Evolutionary conservation across 2,329 filamentous ascomycete genomes (phyloP).

Genomic region (Pseudofabraea citricarpa): DNA sequence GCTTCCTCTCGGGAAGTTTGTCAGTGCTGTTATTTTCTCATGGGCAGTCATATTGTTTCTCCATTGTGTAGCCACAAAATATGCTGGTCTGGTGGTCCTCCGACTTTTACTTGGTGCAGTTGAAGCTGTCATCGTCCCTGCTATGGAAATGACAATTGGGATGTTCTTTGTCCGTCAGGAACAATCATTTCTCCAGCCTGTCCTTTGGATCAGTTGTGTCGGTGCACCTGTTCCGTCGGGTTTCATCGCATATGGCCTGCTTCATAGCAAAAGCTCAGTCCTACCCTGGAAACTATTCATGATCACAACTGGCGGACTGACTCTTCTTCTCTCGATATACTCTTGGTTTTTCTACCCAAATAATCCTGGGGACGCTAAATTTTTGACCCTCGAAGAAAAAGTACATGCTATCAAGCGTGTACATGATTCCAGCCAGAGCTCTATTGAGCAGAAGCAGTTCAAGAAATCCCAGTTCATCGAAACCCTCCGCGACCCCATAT

Average conservation of each 20-base stretch:
- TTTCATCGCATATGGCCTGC: slow-evolving; percentile 36
- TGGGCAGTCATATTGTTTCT: slow-evolving; percentile 34
- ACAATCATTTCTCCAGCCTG: slow-evolving; percentile 28
- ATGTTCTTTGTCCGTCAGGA: slow-evolving; percentile 34
- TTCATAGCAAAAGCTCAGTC: slow-evolving; percentile 29
- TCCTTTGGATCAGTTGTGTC: slow-evolving; percentile 30
- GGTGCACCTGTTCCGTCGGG: slow-evolving; percentile 33
- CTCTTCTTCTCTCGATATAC: slow-evolving; percentile 28
- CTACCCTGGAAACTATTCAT: slow-evolving; percentile 36
- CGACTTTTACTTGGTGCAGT: slow-evolving; percentile 31
- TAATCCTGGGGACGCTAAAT: slow-evolving; percentile 39
- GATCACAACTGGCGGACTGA: slow-evolving; percentile 32
- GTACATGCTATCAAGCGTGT: slow-evolving; percentile 44
- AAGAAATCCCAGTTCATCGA: slow-evolving; percentile 43
- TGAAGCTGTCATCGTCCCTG: slow-evolving; percentile 33
- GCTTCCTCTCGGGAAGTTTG: slow-evolving; percentile 33
- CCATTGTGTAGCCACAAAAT: slow-evolving; percentile 31
- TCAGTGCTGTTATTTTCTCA: slow-evolving; percentile 27
- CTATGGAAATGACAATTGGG: slow-evolving; percentile 36
- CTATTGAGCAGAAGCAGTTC: slow-evolving; percentile 45
- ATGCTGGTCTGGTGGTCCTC: slow-evolving; percentile 31
- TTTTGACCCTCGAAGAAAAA: slow-evolving; percentile 33
- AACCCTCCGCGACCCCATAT: slow-evolving; percentile 27
- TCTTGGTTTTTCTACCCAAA: slow-evolving; percentile 40
- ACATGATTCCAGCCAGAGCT: slow-evolving; percentile 47